These are phyloP conservation scores for Kurtzmaniella fragi DNA, from an alignment of 805 yeast genomes.

Conservation along the genomic window DNA sequence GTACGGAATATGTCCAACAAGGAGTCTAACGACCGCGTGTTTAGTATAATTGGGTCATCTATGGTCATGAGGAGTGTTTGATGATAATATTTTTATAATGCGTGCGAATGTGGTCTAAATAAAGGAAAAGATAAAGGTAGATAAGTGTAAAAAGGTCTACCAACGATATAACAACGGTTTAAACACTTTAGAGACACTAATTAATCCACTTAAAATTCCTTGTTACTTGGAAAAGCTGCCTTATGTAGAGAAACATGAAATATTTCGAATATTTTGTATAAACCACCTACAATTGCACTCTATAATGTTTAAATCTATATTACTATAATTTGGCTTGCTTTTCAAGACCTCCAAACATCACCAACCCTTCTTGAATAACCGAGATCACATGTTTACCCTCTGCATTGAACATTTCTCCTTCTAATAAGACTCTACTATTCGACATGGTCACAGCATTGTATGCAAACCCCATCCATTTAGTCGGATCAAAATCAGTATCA, in stretches of 20 bases:
- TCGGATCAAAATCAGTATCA: constrained; percentile 42
- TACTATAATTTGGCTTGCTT: constrained; percentile 10
- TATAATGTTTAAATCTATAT: background rate
- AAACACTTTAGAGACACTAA: too few relatives aligned
- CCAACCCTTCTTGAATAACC: constrained; percentile 61
- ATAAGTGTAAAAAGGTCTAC: too few relatives aligned
- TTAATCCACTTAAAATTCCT: too few relatives aligned
- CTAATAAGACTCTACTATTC: constrained; percentile 50
- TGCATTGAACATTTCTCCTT: constrained; percentile 50
- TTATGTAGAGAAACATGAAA: too few relatives aligned
- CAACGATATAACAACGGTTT: too few relatives aligned
- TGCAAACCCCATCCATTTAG: constrained; percentile 49
- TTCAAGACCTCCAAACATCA: constrained; percentile 25
- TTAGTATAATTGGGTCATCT: constrained; percentile 8
- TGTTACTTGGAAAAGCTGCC: too few relatives aligned
- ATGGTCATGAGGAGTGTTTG: background rate
- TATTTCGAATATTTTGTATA: too few relatives aligned
- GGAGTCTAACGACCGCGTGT: constrained; percentile 13
- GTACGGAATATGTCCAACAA: constrained; percentile 15
- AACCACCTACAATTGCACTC: too few relatives aligned
- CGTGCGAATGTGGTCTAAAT: background rate
- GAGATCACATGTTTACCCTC: constrained; percentile 54
- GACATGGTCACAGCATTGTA: constrained; percentile 45
- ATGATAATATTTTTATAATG: background rate
- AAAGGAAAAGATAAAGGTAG: too few relatives aligned